Base-by-base conservation (phyloP, 208 protist species). In the Crithidia thermophila region DNA sequence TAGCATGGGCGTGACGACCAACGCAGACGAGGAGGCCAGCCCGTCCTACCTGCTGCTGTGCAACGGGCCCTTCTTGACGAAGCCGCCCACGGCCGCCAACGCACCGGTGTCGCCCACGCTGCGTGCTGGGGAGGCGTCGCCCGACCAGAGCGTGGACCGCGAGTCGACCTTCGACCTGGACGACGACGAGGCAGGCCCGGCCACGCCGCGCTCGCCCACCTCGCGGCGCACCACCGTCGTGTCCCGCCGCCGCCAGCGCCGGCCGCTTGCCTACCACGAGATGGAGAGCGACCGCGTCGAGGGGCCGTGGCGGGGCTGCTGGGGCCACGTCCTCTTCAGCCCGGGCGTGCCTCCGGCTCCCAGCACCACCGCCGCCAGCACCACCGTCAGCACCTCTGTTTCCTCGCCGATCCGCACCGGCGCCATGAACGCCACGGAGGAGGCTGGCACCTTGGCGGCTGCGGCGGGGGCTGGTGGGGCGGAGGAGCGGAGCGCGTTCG, bases 21-120 rank as follows among this genome's bases (percentile, higher is more conserved):
- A 40, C n/a, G 28, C 50, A 6, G 62, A 50, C 18, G 64, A 69
- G 27, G 53, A 64, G 23, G 40, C 21, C n/a, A 43, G 45, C 2
- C 58, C 62, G 4, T 42, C 82, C 18, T 37, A 50, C 20, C 28
- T 67, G 36, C 50, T 67, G 34, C 82, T 93, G 51, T 99, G 97
- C 97, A 70, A 76, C 62, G 62, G 72, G 0, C 62, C 65, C 2
- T 65, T 71, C 27, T 37, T 71, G 28, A 37, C 53, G 1, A 40
- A 30, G n/a, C 21, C 40, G 20, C 1, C 9, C 23, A 33, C 37
- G 11, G 39, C 33, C 36, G 33, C 62, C 0, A 20, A 21, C 8
- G 37, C 43, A 13, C 43, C 52, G 49, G 8, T 39, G n/a, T 39
- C 42, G 47, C 13, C 52, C 13, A 52, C 21, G 31, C 33, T 37